Conservation (phyloP, 73 alveolate genomes). For the Paramecium primaurelia region DNA sequence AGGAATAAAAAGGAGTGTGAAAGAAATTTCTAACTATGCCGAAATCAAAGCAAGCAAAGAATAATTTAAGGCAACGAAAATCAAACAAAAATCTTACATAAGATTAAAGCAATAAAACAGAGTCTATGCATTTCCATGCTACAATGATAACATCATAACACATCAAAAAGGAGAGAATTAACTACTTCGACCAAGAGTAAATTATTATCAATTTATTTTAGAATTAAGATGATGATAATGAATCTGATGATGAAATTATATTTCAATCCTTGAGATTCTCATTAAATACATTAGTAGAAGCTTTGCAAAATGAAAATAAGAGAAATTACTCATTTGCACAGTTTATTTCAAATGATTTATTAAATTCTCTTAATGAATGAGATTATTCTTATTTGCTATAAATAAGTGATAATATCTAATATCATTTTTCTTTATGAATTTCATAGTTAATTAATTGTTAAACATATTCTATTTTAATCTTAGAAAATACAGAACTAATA, state of each 20-base stretch:
- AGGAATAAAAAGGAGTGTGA: background rate
- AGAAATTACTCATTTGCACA: background rate
- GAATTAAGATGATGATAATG: constrained; percentile 22
- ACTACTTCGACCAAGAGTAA: background rate
- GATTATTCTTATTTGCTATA: background rate
- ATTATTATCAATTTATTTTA: background rate
- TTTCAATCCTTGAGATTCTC: background rate
- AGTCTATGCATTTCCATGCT: background rate
- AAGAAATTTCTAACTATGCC: background rate
- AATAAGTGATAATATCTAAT: background rate
- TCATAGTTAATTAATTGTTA: too few relatives aligned
- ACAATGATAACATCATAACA: background rate
- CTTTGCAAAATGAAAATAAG: background rate
- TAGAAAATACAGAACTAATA: too few relatives aligned
- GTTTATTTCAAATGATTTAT: background rate
- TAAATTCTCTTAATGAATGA: background rate
- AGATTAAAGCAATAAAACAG: background rate
- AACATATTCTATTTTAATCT: too few relatives aligned
- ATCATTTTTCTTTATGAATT: too few relatives aligned
- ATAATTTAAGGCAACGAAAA: background rate
- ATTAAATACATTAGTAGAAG: background rate
- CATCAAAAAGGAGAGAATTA: background rate
- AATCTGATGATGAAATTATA: constrained; percentile 14
- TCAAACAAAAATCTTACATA: background rate
- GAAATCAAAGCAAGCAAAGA: background rate